Evolutionary conservation across 2,329 filamentous ascomycete genomes (phyloP).

Genomic region (Stagonosporopsis cucurbitacearum): DNA sequence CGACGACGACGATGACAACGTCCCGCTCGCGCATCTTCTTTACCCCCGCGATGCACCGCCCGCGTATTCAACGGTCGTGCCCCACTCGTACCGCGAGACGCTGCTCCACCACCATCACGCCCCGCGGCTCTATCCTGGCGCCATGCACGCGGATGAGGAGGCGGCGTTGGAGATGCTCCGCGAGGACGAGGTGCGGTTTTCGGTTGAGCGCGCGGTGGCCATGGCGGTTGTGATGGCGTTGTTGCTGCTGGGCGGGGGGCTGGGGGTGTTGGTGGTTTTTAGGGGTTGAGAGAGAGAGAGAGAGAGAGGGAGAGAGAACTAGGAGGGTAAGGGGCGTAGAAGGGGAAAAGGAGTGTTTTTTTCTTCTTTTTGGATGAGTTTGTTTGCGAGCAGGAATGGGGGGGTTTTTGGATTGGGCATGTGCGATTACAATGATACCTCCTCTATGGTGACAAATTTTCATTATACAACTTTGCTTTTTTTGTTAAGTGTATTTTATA

Average conservation of each 20-base stretch:
- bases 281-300: slow-evolving; percentile 3
- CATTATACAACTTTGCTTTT: not conserved
- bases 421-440: slow-evolving; percentile 7
- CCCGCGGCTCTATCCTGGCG: slow-evolving; percentile 10
- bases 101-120: slow-evolving; percentile 31
- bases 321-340: too few species aligned
- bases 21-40: slow-evolving; percentile 31
- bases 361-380: too few species aligned
- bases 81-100: slow-evolving; percentile 31
- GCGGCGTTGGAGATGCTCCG: slow-evolving; percentile 13
- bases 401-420: slow-evolving; percentile 4
- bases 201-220: slow-evolving; percentile 28
- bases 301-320: too few species aligned
- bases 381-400: not conserved
- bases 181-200: slow-evolving; percentile 30
- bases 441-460: too few species aligned
- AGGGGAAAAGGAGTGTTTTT: too few species aligned
- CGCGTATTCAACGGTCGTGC: slow-evolving; percentile 27
- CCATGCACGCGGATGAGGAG: slow-evolving; percentile 25
- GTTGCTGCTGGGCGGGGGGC: slow-evolving; percentile 21
- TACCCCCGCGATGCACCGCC: slow-evolving; percentile 33
- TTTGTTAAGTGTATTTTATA: not conserved
- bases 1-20: slow-evolving; percentile 13
- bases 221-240: slow-evolving; percentile 24
- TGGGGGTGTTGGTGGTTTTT: slow-evolving; percentile 15